These are phyloP conservation scores for Isoetes taiwanensis DNA, from an alignment of 75 land plant genomes.

Conservation along the genomic window DNA sequence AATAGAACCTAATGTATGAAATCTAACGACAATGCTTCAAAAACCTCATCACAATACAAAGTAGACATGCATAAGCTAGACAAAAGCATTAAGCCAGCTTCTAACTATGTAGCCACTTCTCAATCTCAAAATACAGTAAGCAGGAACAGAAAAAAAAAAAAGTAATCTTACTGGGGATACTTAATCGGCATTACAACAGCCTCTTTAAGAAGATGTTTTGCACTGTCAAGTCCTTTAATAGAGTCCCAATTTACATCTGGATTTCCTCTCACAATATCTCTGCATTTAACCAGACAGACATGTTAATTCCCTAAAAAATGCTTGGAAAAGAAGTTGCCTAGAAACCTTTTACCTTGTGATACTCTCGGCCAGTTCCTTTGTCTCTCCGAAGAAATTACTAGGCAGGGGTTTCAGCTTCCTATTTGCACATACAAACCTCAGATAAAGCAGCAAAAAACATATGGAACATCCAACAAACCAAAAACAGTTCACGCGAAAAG, in stretches of 20 bases:
- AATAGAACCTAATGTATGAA: no score
- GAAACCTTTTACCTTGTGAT: slow-evolving; percentile 9
- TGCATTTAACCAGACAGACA: slow-evolving; percentile 16
- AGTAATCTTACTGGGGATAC: slow-evolving; percentile 67
- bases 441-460: slow-evolving; percentile 10
- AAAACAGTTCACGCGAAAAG: neutral
- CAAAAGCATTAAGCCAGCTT: no score
- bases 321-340: neutral
- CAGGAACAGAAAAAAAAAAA: neutral
- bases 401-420: slow-evolving; percentile 65
- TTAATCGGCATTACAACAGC: slow-evolving; percentile 99
- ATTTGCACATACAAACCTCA: neutral
- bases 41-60: no score
- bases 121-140: neutral
- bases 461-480: slow-evolving; percentile 2
- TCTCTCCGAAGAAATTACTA: slow-evolving; percentile 63
- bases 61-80: no score
- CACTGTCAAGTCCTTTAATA: slow-evolving; percentile 85
- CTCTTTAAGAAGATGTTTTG: slow-evolving; percentile 87
- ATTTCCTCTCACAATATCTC: slow-evolving; percentile 83
- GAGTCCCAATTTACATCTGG: slow-evolving; percentile 91
- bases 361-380: slow-evolving; percentile 61
- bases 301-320: neutral
- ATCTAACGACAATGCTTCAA: no score
- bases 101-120: neutral